Base-by-base conservation (phyloP, 1,284 basidiomycete species). In the Ceratobasidium sp. region DNA sequence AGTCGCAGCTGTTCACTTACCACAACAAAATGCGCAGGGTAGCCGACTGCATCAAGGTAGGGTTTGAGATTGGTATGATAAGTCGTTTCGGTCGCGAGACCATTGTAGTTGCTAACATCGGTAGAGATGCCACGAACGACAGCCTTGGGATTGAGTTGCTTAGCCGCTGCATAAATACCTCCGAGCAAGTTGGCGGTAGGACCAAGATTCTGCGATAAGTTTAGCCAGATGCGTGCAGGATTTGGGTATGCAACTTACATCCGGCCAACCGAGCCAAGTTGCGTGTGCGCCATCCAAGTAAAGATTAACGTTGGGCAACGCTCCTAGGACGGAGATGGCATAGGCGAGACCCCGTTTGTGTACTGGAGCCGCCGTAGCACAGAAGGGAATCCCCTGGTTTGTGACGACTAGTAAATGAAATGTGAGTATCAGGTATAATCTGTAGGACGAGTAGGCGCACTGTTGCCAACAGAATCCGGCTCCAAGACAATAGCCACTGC, bases 201-300 rank as follows among this genome's bases (percentile, higher is more conserved):
- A 13, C 43, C 57, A 34, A 60, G 43, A 29, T 32, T 60, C 57
- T 60, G 17, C 17, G 31, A 35, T 47, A 12, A 47, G 57, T 1
- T 31, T 32, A 20, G 53, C 8, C 22, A 10, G 17, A 22, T 10
- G 25, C 13, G 7, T 34, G 15, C 13, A 15, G 7, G 27, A 12
- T 2, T 12, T 22, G 17, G 3, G 5, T 17, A 32, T 13, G 17
- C 10, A 20, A 49, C 57, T 60, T 10, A 60, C 57, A 42, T 60
- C 42, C 25, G 40, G 57, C 57, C 57, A 45, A 20, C 57, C 57
- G 1, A 60, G 31, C 57, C 57, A 60, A 22, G 57, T 60, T 12
- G 57, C 57, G 43, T 60, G 57, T 17, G 57, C 57, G 12, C 57
- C 57, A 49, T 60, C 57, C 29, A 60, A n/a, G 43, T 60, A 60